Base-by-base conservation (phyloP, 2,329 filamentous ascomycete species). In the Lasiodiplodia hormozganensis region DNA sequence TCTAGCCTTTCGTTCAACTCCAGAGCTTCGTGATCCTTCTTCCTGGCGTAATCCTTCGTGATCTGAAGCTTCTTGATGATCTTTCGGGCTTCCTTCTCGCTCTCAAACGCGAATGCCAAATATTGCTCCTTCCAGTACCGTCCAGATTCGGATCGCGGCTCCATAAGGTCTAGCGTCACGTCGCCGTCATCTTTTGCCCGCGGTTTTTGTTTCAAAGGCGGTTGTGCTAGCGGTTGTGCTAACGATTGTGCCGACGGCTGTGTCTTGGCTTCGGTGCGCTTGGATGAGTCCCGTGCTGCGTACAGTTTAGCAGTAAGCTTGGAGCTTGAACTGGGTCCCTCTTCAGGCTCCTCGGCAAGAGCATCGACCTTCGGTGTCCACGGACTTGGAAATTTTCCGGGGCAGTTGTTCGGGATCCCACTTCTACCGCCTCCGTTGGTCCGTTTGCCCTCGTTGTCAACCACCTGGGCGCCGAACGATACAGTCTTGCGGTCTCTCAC, bases 111-210 rank as follows among this genome's bases (percentile, higher is more conserved):
- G 74, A 94, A 95, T 67, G 85, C 86, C 72, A 92, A 86, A 73
- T 92, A 94, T 75, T 93, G 88, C 28, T 87, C 85, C 79, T 94
- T 94, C 92, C 92, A 95, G 79, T 92, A 94, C 73, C 87, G 89
- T 7, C 91, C 92, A 4, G 91, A 93, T 69, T 90, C 87, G 2
- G 91, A 93, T 71, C 89, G 87, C 7, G 92, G 92, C 73, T 92
- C 89, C 70, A 90, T 90, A 60, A 93, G 81, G 73, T 94, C 91
- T 58, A 90, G 80, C 0, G 91, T 93, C 68, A 89, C 81, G 73
- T 93, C 90, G 67, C 85, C 83, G 64, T 88, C 86, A 72, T 82
- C 81, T 62, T 78, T 79, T 23, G 77, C 77, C 23, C 70, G 69
- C 6, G 58, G 58, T 43, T 36, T 60, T 11, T 43, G 57, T 38